These are phyloP conservation scores for Nematodospora anomalae DNA, from an alignment of 1,139 yeast genomes.

Conservation along the genomic window DNA sequence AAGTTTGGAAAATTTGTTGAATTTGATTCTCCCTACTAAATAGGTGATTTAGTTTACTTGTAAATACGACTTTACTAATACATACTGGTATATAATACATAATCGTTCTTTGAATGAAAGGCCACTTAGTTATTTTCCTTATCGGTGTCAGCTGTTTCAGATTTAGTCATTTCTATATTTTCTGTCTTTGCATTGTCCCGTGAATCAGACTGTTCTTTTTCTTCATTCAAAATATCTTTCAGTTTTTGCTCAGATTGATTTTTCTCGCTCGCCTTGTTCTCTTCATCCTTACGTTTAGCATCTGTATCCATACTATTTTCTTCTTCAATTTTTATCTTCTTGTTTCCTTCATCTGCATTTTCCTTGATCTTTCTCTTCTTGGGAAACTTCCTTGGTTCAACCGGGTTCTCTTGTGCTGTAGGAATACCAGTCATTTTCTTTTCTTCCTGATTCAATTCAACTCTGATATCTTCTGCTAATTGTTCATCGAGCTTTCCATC, in stretches of 20 bases:
- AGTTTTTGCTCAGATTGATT: background rate
- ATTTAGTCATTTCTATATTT: background rate
- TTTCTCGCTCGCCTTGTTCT: background rate
- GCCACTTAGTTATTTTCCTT: too few relatives aligned
- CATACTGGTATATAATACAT: slow-evolving; percentile 2
- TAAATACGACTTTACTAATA: background rate
- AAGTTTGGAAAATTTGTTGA: slow-evolving; percentile 36
- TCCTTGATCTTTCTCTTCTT: slow-evolving; percentile 39
- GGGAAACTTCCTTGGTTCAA: slow-evolving; percentile 15
- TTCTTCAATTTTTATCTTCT: slow-evolving; percentile 8
- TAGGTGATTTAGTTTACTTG: slow-evolving; percentile 3
- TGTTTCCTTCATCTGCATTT: slow-evolving; percentile 16
- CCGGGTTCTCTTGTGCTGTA: slow-evolving; percentile 15
- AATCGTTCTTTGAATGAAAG: too few relatives aligned
- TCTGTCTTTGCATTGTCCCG: background rate
- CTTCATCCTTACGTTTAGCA: slow-evolving; percentile 3
- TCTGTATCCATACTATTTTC: background rate
- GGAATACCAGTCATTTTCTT: slow-evolving; percentile 43
- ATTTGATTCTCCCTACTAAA: slow-evolving; percentile 18
- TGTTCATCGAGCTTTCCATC: slow-evolving; percentile 75
- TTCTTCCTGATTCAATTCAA: slow-evolving; percentile 39
- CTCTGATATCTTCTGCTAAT: slow-evolving; percentile 50
- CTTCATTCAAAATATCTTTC: background rate
- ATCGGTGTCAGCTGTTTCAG: background rate
- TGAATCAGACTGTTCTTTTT: background rate